A percentile compares a stretch with the other conserved stretches of the same genome.
phyloP scores from a whole-genome alignment of 2,329 filamentous ascomycete genomes.

The Aureobasidium zeae region DNA sequence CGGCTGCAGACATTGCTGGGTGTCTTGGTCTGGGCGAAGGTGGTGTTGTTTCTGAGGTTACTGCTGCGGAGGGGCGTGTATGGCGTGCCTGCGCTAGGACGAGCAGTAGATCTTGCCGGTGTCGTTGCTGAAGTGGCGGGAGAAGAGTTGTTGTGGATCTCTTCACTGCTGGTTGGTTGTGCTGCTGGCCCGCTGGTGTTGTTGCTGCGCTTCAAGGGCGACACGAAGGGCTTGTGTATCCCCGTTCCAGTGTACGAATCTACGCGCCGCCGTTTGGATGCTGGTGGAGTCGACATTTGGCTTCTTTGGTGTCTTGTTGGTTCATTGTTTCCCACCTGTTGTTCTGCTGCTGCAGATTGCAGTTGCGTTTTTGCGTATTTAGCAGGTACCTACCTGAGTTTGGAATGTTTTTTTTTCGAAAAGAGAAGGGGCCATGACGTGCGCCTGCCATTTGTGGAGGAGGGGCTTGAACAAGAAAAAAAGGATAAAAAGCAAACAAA shows the following conservation, averaged over 20 bases:
- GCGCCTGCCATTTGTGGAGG: too few relatives aligned
- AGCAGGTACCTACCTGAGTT: background rate
- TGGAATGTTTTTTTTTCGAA: background rate
- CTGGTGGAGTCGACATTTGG: conserved; percentile 15
- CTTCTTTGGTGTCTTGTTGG: too few relatives aligned
- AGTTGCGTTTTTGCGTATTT: background rate
- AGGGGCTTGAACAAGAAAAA: too few relatives aligned
- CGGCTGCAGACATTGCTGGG: too few relatives aligned
- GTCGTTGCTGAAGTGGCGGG: conserved; percentile 8
- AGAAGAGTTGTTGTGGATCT: background rate
- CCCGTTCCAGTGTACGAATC: conserved; percentile 48
- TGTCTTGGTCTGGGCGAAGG: conserved; percentile 13
- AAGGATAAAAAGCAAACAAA: too few relatives aligned
- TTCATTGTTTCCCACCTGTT: conserved; percentile 4
- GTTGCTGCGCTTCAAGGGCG: conserved; percentile 48
- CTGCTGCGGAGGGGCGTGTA: conserved; percentile 13
- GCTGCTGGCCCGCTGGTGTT: too few relatives aligned
- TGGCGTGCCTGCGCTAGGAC: conserved; percentile 15
- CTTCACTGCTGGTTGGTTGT: too few relatives aligned
- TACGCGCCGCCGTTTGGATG: conserved; percentile 53
- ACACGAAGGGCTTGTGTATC: conserved; percentile 63
- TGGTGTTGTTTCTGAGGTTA: conserved; percentile 7
- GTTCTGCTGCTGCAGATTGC: background rate
- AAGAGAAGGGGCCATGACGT: too few relatives aligned
- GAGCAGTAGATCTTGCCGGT: conserved; percentile 12